Evolutionary conservation across 306 rosid genomes (phyloP).

Genomic region (Fagus sylvatica): DNA sequence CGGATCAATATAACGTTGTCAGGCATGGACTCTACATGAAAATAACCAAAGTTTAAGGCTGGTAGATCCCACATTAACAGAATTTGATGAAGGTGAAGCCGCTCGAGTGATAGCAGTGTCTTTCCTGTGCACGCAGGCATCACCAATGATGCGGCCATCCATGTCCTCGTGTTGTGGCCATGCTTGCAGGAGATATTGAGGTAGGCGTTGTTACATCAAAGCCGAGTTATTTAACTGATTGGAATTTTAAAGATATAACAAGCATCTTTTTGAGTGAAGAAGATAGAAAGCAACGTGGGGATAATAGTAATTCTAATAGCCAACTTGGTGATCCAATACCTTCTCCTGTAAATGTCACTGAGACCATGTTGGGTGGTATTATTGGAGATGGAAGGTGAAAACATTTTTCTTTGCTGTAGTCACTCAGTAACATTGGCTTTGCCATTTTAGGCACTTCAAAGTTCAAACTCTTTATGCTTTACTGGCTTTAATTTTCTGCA

Average conservation of each 20-base stretch:
- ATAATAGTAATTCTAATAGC: slow-evolving; percentile 22
- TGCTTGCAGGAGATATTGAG: slow-evolving; percentile 63
- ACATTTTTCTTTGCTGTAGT: no score
- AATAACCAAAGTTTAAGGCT: no score
- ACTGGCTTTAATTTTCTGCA: no score
- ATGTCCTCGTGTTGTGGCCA: slow-evolving; percentile 79
- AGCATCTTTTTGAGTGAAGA: slow-evolving; percentile 16
- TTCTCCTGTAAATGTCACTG: slow-evolving; percentile 20
- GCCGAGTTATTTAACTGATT: slow-evolving; percentile 65
- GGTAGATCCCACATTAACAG: slow-evolving; percentile 42
- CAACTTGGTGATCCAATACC: slow-evolving; percentile 28
- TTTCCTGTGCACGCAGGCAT: slow-evolving; percentile 60
- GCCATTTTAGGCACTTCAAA: no score
- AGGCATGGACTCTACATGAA: no score
- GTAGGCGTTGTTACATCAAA: slow-evolving; percentile 44
- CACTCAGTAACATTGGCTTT: no score
- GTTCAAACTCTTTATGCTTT: no score
- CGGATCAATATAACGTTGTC: no score
- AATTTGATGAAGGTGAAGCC: slow-evolving; percentile 46
- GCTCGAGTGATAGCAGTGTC: slow-evolving; percentile 48
- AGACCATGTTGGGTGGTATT: no score
- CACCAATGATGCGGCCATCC: slow-evolving; percentile 55
- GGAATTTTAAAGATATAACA: slow-evolving; percentile 52
- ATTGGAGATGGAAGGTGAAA: no score
- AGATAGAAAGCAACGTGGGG: slow-evolving; percentile 20